These are phyloP conservation scores for Globisporangium acanthophoron DNA, from an alignment of 352 stramenopile genomes.

Conservation along the genomic window DNA sequence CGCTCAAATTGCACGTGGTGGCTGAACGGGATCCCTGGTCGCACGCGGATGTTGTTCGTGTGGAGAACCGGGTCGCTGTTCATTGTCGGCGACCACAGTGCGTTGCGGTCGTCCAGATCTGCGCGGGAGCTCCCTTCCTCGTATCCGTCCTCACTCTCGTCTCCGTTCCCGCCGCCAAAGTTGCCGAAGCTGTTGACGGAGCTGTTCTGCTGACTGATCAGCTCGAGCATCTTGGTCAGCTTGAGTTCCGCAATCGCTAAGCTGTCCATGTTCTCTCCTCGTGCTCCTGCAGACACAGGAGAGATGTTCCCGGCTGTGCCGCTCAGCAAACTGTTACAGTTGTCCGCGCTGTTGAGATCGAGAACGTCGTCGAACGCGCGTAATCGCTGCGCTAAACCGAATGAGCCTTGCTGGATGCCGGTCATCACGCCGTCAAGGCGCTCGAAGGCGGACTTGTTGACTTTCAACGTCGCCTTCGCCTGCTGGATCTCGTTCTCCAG, in stretches of 20 bases:
- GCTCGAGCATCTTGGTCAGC: constrained; percentile 68
- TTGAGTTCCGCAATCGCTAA: constrained; percentile 66
- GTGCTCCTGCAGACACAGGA: background rate
- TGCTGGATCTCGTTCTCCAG: constrained; percentile 74
- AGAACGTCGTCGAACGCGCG: constrained; percentile 70
- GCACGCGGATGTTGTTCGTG: constrained; percentile 75
- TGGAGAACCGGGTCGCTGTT: constrained; percentile 77
- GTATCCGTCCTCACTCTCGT: constrained; percentile 22
- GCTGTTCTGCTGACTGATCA: constrained; percentile 66
- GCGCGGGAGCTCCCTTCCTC: constrained; percentile 24
- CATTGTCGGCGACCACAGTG: constrained; percentile 50
- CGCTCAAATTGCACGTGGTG: constrained; percentile 16
- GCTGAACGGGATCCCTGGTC: constrained; percentile 6
- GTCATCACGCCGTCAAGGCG: constrained; percentile 71
- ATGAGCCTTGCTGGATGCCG: constrained; percentile 68
- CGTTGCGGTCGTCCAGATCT: constrained; percentile 48
- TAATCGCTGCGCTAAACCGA: constrained; percentile 54
- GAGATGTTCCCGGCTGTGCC: background rate
- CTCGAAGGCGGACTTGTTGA: constrained; percentile 75
- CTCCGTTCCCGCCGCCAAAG: constrained; percentile 19
- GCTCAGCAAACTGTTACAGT: background rate
- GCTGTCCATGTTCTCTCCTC: constrained; percentile 51
- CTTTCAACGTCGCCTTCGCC: constrained; percentile 60
- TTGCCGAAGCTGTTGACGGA: constrained; percentile 52
- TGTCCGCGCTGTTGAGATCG: constrained; percentile 18